Conservation (phyloP, 2,329 filamentous ascomycete species). For the Rhinocladiella similis region DNA sequence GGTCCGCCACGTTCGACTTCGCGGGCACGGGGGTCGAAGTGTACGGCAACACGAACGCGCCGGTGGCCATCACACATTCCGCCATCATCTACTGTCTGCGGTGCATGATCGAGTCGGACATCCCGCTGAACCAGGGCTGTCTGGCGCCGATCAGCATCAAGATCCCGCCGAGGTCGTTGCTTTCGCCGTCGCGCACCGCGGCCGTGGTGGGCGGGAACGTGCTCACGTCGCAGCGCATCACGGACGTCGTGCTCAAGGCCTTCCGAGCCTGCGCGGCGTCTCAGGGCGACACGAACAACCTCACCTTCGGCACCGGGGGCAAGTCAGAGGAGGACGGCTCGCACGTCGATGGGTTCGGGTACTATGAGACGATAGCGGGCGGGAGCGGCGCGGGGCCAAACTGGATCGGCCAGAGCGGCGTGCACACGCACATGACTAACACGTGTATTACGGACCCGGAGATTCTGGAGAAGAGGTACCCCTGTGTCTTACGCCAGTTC, state of each 20-base stretch:
- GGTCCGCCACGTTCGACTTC: constrained; percentile 42
- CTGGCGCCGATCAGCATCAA: constrained; percentile 31
- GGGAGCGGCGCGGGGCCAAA: constrained; percentile 71
- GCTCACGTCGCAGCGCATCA: constrained; percentile 33
- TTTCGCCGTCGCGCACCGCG: constrained; percentile 33
- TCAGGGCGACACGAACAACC: constrained; percentile 34
- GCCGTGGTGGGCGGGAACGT: constrained; percentile 33
- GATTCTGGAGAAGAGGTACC: constrained; percentile 75
- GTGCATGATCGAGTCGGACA: constrained; percentile 32
- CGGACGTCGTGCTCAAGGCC: constrained; percentile 36
- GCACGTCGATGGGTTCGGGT: constrained; percentile 59
- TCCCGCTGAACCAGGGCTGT: constrained; percentile 37
- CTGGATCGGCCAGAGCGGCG: constrained; percentile 73
- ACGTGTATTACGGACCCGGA: constrained; percentile 80
- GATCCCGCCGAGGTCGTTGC: constrained; percentile 30
- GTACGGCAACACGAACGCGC: constrained; percentile 40
- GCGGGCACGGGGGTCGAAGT: constrained; percentile 40
- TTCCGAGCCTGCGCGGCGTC: constrained; percentile 30
- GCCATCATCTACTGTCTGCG: constrained; percentile 37
- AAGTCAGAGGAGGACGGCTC: constrained; percentile 1
- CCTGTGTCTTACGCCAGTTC: constrained; percentile 71
- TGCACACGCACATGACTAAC: constrained; percentile 87
- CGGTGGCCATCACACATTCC: constrained; percentile 39
- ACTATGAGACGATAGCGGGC: constrained; percentile 80
- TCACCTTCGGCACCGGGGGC: constrained; percentile 32